These are phyloP conservation scores for Ophiostoma novo-ulmi DNA, from an alignment of 2,329 filamentous ascomycete species.

Conservation along the genomic window DNA sequence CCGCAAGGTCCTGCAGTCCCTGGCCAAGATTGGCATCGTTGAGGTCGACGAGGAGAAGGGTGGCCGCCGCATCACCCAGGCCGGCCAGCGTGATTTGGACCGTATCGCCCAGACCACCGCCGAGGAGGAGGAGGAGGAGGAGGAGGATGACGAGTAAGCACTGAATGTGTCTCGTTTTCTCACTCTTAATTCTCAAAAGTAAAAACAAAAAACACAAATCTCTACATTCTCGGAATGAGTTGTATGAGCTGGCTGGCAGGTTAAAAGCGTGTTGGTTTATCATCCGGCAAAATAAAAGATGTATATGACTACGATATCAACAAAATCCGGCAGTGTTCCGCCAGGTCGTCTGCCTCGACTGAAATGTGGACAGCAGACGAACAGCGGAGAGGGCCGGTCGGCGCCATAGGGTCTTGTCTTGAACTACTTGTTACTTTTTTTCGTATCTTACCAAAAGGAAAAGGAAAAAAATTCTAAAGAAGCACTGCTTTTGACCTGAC, in stretches of 20 bases:
- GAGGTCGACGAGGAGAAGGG: constrained; percentile 98
- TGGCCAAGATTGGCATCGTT: constrained; percentile 98
- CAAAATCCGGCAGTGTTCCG: neutral
- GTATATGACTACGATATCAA: constrained; percentile 16
- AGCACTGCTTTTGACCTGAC: constrained; percentile 16
- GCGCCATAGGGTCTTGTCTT: constrained; percentile 24
- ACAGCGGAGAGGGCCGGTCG: constrained; percentile 16
- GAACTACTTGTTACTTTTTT: constrained; percentile 13
- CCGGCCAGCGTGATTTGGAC: constrained; percentile 98
- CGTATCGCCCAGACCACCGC: constrained; percentile 79
- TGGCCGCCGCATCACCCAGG: constrained; percentile 95
- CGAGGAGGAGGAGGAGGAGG: constrained; percentile 61
- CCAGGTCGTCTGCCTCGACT: neutral
- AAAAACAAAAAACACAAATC: neutral
- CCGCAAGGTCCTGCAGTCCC: constrained; percentile 93
- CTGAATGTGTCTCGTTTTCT: constrained; percentile 31
- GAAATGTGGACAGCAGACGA: neutral
- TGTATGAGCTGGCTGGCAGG: constrained; percentile 11
- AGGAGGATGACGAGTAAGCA: constrained; percentile 54
- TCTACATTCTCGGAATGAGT: neutral
- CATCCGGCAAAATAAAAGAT: constrained; percentile 14
- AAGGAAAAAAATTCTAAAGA: constrained; percentile 19
- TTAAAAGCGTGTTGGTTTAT: constrained; percentile 17
- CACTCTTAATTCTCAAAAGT: neutral
- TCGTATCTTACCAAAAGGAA: constrained; percentile 2